Base-by-base conservation (phyloP, 108 stramenopile genomes). In the Pseudonitzschia multiseries region DNA sequence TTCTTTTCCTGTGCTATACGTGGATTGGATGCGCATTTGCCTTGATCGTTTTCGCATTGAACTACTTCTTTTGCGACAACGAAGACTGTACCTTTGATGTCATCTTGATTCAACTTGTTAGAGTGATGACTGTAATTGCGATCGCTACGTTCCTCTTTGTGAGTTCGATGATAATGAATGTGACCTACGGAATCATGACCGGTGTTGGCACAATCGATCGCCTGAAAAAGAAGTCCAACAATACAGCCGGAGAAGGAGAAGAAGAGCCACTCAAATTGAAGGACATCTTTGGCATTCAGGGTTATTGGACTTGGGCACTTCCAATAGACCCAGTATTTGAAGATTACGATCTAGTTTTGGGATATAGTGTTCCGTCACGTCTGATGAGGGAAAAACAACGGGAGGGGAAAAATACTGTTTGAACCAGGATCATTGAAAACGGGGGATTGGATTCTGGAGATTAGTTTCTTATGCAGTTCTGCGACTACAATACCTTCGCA, bases 181-280 rank as follows among this genome's bases (percentile, higher is more conserved):
- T 90, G 4, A 82, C 79, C 31, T 94, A 89, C 73, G 90, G 89
- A 0, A 71, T 92, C 43, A 84, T 94, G 85, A 94, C 89, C n/a
- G 93, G 93, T 27, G 86, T 94, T 59, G 93, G 93, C 12, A 94
- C 93, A 3, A 94, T 94, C 75, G 93, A 94, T 86, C 77, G 93
- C 13, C 68, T 93, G 46, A 93, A 93, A 70, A 93, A 93, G 65
- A 90, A 93, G 68, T 89, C 89, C 10, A 87, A 65, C 73, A 82
- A 89, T 57, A 78, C 84, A 21, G 73, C 88, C 36, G 61, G 65
- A 50, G 83, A 89, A 42, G 75, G 82, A 22, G 84, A 79, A n/a
- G 92, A 93, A 66, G 85, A 86, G 63, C 85, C 92, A 5, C 83
- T 90, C 21, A 81, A 81, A 40, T 64, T 89, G 65, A 89, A 83